Percentiles rank a stretch among this genome's conserved stretches.
phyloP scores from a whole-genome alignment of 2,329 filamentous ascomycete species.

The Penicillium sp. region DNA sequence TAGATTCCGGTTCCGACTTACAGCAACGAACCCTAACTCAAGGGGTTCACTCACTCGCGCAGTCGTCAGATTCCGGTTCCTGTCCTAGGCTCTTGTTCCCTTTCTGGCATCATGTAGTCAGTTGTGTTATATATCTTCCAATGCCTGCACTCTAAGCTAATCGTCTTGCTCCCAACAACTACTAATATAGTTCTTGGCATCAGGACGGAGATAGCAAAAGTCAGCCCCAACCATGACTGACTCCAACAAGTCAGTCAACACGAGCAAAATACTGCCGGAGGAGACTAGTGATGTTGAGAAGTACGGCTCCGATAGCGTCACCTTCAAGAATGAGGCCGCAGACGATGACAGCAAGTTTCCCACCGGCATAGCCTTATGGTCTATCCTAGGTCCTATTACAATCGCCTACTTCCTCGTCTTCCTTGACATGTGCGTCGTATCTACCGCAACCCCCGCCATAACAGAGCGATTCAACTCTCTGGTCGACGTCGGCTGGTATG shows the following conservation, averaged over 20 bases:
- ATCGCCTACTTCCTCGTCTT: not conserved
- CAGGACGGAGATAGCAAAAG: not conserved
- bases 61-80: not conserved
- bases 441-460: not conserved
- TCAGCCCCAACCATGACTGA: not conserved
- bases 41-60: not conserved
- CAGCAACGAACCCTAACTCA: not conserved
- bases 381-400: not conserved
- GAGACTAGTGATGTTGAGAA: not conserved
- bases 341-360: not conserved
- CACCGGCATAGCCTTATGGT: not conserved
- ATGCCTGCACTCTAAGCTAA: not conserved
- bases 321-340: not conserved
- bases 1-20: not conserved
- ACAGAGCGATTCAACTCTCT: not conserved
- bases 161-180: not conserved
- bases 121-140: not conserved
- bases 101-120: too few relatives aligned
- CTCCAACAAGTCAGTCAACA: not conserved
- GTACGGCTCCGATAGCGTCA: not conserved
- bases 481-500: slow-evolving; percentile 35
- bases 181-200: not conserved
- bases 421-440: not conserved
- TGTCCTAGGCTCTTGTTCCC: not conserved
- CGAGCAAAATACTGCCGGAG: fast-evolving